These are phyloP conservation scores for Piromyces finnis DNA, from an alignment of 192 early-diverging fungal species.

Conservation along the genomic window DNA sequence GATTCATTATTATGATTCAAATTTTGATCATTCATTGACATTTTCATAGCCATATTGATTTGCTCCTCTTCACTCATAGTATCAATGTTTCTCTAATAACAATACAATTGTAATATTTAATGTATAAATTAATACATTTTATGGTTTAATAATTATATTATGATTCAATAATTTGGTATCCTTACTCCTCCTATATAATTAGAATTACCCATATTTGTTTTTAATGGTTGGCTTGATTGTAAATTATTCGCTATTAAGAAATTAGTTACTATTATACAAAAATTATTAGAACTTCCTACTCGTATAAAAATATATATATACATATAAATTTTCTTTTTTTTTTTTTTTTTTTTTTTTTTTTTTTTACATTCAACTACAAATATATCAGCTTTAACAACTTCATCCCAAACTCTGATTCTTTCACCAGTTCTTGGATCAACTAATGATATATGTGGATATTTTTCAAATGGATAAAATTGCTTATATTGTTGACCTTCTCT, in stretches of 20 bases:
- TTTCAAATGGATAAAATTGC: constrained; percentile 48
- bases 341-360: too few relatives aligned
- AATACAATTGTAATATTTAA: too few relatives aligned
- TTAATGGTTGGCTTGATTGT: background rate
- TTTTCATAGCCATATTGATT: background rate
- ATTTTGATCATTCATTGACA: background rate
- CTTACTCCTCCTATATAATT: too few relatives aligned
- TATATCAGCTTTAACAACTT: background rate
- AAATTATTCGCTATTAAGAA: background rate
- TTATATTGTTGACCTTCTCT: constrained; percentile 51
- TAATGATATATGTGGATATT: constrained; percentile 69
- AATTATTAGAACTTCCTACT: too few relatives aligned
- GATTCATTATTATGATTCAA: background rate
- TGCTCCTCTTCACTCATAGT: background rate
- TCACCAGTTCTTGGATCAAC: constrained; percentile 75
- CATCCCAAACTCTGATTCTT: background rate
- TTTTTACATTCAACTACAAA: background rate
- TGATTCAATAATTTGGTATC: too few relatives aligned
- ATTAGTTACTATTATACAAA: background rate
- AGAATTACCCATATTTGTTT: too few relatives aligned
- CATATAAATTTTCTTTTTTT: background rate
- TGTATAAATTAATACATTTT: too few relatives aligned
- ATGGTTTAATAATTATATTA: too few relatives aligned
- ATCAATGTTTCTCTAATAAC: background rate
- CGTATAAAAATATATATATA: too few relatives aligned